phyloP scores from a whole-genome alignment of 2,329 filamentous ascomycete species.

The Nothopassalora personata region DNA sequence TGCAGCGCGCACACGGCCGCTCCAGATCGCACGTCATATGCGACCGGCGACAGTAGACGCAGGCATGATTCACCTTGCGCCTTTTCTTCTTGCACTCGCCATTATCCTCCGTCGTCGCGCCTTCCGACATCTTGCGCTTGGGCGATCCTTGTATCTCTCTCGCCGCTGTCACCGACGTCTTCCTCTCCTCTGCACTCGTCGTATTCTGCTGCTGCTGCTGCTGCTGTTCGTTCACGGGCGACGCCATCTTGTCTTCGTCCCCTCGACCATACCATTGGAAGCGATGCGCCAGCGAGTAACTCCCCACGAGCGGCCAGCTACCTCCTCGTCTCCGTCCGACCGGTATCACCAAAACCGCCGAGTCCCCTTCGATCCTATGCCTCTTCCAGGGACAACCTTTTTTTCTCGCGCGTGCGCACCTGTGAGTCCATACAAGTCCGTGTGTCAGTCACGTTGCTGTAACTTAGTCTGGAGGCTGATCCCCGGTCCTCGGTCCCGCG shows the following conservation, averaged over 20 bases:
- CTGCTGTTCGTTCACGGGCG: constrained; percentile 2
- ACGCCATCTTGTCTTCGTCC: background rate
- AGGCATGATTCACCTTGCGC: constrained; percentile 52
- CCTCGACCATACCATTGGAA: background rate
- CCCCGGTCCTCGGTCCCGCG: too few species aligned
- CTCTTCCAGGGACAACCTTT: background rate
- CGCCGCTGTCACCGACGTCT: background rate
- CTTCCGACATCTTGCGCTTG: constrained; percentile 24
- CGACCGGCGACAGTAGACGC: constrained; percentile 50
- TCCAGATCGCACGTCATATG: constrained; percentile 59
- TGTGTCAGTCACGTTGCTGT: too few species aligned
- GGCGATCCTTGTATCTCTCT: background rate
- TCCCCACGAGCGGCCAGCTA: background rate
- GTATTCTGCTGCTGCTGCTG: background rate
- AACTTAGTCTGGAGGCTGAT: too few species aligned
- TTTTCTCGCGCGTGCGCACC: background rate
- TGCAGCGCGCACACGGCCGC: constrained; percentile 92
- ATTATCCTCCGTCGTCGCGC: constrained; percentile 8
- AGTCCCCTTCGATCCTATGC: too few species aligned
- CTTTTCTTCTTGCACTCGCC: constrained; percentile 42
- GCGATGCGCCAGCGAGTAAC: background rate
- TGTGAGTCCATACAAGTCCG: background rate
- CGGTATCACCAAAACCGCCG: too few species aligned
- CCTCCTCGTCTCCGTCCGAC: too few species aligned
- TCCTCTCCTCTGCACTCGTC: background rate